Conservation (phyloP, 208 protist species). For the Leishmania amazonensis region DNA sequence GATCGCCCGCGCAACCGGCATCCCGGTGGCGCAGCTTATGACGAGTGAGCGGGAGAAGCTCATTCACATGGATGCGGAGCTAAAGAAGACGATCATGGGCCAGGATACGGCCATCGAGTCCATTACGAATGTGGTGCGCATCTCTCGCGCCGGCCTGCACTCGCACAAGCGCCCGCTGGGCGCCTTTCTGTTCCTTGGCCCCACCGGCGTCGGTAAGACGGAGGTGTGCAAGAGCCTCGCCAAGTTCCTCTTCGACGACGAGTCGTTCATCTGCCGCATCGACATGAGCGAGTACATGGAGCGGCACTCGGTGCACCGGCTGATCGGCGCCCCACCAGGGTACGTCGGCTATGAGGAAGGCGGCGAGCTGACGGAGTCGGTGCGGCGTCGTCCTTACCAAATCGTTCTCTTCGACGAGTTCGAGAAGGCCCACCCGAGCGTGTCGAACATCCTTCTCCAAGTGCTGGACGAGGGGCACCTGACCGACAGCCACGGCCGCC, state of each 20-base stretch:
- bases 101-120: conserved; percentile 96
- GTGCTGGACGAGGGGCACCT: conserved; percentile 98
- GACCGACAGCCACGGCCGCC: conserved; percentile 96
- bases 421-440: conserved; percentile 97
- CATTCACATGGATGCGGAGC: conserved; percentile 81
- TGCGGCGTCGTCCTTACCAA: conserved; percentile 96
- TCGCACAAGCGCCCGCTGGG: conserved; percentile 91
- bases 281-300: conserved; percentile 99
- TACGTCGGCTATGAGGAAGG: conserved; percentile 99
- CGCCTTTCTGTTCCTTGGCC: conserved; percentile 97
- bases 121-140: conserved; percentile 96
- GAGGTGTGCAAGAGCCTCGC: conserved; percentile 97
- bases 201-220: conserved; percentile 97
- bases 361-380: conserved; percentile 98
- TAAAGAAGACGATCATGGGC: conserved; percentile 94
- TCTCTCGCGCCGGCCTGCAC: conserved; percentile 94
- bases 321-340: conserved; percentile 98
- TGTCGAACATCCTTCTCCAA: conserved; percentile 98
- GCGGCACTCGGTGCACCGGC: conserved; percentile 92
- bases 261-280: conserved; percentile 96
- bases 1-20: conserved; percentile 97
- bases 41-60: conserved; percentile 91
- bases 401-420: conserved; percentile 99
- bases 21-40: conserved; percentile 95
- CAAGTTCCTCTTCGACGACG: conserved; percentile 96